Conservation (phyloP, 371 early-diverging fungal genomes). For the Saksenaea vasiformis region DNA sequence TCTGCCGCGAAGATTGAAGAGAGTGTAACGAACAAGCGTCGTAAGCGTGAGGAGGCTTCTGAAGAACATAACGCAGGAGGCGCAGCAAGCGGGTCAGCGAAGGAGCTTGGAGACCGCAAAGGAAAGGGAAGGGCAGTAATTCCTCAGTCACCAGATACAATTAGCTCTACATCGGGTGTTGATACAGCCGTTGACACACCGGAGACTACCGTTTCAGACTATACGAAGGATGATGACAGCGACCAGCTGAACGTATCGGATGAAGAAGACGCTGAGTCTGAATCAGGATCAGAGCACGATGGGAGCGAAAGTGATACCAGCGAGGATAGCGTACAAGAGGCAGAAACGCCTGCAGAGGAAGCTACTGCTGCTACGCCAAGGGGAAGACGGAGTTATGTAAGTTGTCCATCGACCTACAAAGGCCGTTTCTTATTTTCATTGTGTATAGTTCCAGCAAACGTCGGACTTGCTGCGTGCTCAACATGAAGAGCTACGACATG, state of each 20-base stretch:
- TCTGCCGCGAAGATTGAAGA: not conserved
- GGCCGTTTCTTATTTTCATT: not conserved
- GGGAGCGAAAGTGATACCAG: not conserved
- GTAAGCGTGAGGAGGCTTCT: not conserved
- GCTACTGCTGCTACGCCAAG: not conserved
- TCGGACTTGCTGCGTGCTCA: conserved; percentile 29
- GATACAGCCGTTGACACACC: conserved; percentile 6
- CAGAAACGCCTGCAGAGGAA: not conserved
- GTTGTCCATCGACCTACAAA: not conserved
- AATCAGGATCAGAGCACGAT: not conserved
- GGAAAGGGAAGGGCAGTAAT: not conserved
- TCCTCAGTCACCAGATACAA: not conserved
- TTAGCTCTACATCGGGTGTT: not conserved
- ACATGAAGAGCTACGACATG: conserved; percentile 65
- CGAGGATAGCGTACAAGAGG: not conserved
- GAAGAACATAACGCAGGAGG: not conserved
- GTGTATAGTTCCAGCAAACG: conserved; percentile 19
- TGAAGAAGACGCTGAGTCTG: not conserved
- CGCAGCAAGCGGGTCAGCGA: not conserved
- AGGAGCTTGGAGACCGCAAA: conserved; percentile 1
- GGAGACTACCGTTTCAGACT: conserved; percentile 9
- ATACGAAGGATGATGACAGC: not conserved
- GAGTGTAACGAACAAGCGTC: not conserved
- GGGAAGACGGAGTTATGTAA: conserved; percentile 1
- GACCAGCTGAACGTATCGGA: not conserved